Evolutionary conservation across 345 rosid genomes (phyloP).

Genomic region (Hirschfeldia incana): DNA sequence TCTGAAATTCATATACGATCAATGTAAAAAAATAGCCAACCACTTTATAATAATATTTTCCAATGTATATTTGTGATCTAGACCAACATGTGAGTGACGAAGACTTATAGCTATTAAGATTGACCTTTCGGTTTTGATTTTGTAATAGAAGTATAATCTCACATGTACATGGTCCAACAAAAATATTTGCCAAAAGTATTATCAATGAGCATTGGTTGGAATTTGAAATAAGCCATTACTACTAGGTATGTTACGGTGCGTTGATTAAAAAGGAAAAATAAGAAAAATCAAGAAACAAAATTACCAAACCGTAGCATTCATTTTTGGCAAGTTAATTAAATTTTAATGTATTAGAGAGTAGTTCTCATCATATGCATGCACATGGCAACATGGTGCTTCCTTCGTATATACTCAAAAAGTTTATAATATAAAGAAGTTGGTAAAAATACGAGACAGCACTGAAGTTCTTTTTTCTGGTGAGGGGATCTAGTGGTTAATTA

Average conservation of each 20-base stretch:
- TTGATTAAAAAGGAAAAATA: conserved; percentile 13
- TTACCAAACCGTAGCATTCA: conserved; percentile 17
- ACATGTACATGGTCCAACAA: neutral
- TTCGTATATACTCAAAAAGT: conserved; percentile 24
- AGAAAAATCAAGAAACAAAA: conserved; percentile 20
- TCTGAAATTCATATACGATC: neutral
- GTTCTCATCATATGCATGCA: conserved; percentile 35
- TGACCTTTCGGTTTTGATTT: neutral
- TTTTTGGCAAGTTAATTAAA: conserved; percentile 2
- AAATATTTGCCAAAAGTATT: neutral
- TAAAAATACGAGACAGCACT: conserved; percentile 33
- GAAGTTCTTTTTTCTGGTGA: neutral
- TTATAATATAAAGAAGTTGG: conserved; percentile 13
- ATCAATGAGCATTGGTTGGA: conserved; percentile 20
- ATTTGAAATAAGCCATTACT: conserved; percentile 11
- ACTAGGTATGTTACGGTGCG: conserved; percentile 6
- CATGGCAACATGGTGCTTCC: conserved; percentile 37
- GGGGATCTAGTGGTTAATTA: conserved; percentile 28
- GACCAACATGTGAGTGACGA: neutral
- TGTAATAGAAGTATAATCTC: neutral
- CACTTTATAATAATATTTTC: neutral
- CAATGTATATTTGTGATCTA: neutral
- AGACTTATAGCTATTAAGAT: conserved; percentile 2
- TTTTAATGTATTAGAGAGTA: neutral
- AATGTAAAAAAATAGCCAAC: neutral